Evolutionary conservation across 495 filamentous ascomycete species (phyloP), one percentile per base, ranked within the genome.

Genomic region (Articulospora tetracladia): DNA sequence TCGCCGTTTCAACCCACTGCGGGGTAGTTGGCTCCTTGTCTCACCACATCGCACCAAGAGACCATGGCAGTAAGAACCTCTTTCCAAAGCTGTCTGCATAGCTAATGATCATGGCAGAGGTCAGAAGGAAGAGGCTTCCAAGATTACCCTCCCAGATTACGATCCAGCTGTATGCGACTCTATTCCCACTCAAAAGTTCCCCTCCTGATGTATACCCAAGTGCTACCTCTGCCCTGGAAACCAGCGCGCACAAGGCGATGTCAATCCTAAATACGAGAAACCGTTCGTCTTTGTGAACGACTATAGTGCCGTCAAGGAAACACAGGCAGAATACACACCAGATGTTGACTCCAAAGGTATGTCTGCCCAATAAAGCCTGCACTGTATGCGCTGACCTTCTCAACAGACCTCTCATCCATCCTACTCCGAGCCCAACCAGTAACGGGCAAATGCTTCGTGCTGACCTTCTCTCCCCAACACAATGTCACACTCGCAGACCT

Each of bases 191-290:
- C 17, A 19, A 10, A 17, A 22, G 20, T 36, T 23, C 15, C 32
- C 22, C 63, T 64, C 39, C 68, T 57, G 54, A 36, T 12, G 26
- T 17, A 3, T 12, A 44, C 39, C 23, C 6, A 63, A 86, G 73
- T 99, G 94, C 75, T 99, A 97, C 68, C 83, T 99, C n/a, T 99
- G 94, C 70, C 94, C 94, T 0, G 86, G 92, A 32, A 99, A 99
- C 69, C 79, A 86, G 64, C 86, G 94, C n/a, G 94, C 93, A 1
- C 86, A 91, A 68, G 95, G 94, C 58, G 90, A 96, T 67, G 70
- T 71, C 61, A 99, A 98, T 69, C 95, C 94, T 0, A 77, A 89
- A 26, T 99, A 97, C 69, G 77, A 87, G 32, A 85, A 78, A 58
- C 96, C 93, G 0, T 97, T 96, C 65, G 87, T 93, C 12, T 99